These are phyloP conservation scores for Colletotrichum lini DNA, from an alignment of 2,329 filamentous ascomycete species.

Conservation along the genomic window DNA sequence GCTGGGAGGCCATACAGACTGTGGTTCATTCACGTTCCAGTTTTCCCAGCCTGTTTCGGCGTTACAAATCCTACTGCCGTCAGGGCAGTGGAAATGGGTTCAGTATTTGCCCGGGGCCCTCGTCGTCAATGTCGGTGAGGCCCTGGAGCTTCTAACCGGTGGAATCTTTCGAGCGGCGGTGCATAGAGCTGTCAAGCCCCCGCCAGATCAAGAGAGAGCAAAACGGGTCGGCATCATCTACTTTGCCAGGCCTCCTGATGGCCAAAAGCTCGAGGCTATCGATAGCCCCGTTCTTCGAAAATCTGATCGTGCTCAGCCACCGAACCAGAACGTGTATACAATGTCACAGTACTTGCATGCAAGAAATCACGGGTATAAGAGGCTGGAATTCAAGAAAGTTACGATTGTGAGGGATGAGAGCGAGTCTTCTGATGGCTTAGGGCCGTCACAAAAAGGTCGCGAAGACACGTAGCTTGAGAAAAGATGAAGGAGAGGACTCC, in stretches of 20 bases:
- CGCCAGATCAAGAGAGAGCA: conserved; percentile 49
- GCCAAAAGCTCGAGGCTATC: conserved; percentile 1
- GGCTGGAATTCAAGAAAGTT: neutral
- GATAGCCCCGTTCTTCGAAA: conserved; percentile 4
- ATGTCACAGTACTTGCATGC: conserved; percentile 10
- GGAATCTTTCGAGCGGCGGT: conserved; percentile 51
- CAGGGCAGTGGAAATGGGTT: conserved; percentile 60
- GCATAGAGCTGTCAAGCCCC: conserved; percentile 52
- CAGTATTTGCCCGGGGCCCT: conserved; percentile 60
- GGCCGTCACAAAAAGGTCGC: too few relatives aligned
- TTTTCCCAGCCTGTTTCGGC: conserved; percentile 68
- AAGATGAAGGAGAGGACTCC: too few relatives aligned
- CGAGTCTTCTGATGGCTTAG: too few relatives aligned
- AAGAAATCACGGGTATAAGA: conserved; percentile 12
- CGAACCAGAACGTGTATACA: neutral
- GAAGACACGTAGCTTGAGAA: neutral
- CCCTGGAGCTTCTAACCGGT: conserved; percentile 47
- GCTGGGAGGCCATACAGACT: conserved; percentile 61
- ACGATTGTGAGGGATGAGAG: neutral
- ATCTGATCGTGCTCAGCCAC: neutral
- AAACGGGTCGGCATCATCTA: conserved; percentile 52
- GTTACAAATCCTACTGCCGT: conserved; percentile 59
- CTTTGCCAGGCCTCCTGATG: conserved; percentile 51
- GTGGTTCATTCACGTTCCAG: conserved; percentile 66
- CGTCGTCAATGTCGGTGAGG: conserved; percentile 58